Evolutionary conservation across 805 yeast species (phyloP).

Genomic region (Hanseniaspora mollemarum): DNA sequence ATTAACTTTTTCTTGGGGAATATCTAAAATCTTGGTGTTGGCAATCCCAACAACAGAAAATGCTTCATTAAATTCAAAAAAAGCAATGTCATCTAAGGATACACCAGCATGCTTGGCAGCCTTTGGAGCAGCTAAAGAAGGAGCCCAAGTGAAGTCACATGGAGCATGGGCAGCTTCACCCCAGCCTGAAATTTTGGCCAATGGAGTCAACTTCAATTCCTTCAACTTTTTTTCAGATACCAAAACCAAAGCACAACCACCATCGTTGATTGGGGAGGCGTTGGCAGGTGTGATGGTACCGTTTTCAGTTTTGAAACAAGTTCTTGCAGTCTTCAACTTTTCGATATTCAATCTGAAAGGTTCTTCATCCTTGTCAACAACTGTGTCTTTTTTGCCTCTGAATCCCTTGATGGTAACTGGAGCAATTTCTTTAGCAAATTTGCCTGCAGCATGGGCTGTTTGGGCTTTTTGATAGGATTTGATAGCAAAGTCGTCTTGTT

Average conservation of each 20-base stretch:
- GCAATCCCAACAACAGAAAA: conserved; percentile 94
- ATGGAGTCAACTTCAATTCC: conserved; percentile 77
- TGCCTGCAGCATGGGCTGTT: conserved; percentile 66
- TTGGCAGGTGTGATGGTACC: conserved; percentile 97
- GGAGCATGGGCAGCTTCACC: conserved; percentile 98
- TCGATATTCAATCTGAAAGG: conserved; percentile 61
- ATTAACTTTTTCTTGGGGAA: conserved; percentile 60
- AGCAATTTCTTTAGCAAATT: conserved; percentile 69
- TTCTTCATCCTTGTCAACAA: conserved; percentile 76
- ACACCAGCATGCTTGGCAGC: conserved; percentile 81
- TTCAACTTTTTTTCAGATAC: conserved; percentile 74
- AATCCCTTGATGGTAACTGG: conserved; percentile 82
- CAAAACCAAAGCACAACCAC: conserved; percentile 89
- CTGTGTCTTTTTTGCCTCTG: conserved; percentile 79
- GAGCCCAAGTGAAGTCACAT: conserved; percentile 90
- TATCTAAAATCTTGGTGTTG: conserved; percentile 56
- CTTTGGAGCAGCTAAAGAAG: conserved; percentile 89
- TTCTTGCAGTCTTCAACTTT: conserved; percentile 70
- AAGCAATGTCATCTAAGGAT: conserved; percentile 59
- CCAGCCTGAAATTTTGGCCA: conserved; percentile 86
- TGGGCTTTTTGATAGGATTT: conserved; percentile 78
- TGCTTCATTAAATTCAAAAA: conserved; percentile 93
- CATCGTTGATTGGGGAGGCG: conserved; percentile 93
- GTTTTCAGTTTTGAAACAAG: conserved; percentile 85
- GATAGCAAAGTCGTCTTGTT: conserved; percentile 86